These are phyloP conservation scores for Moricandia moricandioides DNA, from an alignment of 345 rosid genomes.

Conservation along the genomic window DNA sequence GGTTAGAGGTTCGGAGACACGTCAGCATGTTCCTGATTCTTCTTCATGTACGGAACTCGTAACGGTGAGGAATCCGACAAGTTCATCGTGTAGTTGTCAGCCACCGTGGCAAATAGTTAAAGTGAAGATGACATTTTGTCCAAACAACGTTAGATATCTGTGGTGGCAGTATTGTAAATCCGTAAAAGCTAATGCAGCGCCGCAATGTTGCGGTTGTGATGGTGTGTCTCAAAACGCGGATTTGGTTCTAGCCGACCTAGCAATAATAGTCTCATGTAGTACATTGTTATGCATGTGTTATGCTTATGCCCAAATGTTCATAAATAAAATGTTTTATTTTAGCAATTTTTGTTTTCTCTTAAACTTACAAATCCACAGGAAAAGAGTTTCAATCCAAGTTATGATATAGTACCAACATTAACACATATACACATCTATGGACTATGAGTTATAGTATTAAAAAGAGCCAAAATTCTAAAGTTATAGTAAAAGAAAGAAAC, in stretches of 20 bases:
- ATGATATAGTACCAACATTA: neutral
- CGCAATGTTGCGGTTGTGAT: neutral
- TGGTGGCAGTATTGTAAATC: neutral
- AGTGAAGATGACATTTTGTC: neutral
- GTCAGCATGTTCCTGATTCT: neutral
- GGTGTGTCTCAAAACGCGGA: neutral
- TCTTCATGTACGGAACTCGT: neutral
- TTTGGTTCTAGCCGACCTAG: neutral
- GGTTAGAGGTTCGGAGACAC: slow-evolving; percentile 20
- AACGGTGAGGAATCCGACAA: neutral
- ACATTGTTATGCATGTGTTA: neutral
- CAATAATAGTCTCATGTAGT: neutral
- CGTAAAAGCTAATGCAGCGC: neutral
- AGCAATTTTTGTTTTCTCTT: neutral
- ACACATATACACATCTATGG: neutral
- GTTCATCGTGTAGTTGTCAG: neutral
- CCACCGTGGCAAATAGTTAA: neutral
- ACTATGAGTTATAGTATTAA: neutral
- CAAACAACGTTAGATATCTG: neutral
- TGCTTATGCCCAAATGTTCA: neutral
- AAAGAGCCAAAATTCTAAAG: neutral
- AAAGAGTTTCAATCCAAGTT: neutral
- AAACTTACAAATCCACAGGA: neutral
- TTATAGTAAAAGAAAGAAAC: neutral
- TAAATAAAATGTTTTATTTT: neutral